These are phyloP conservation scores for Lactifluus rugatus DNA, from an alignment of 768 basidiomycete genomes.

Conservation along the genomic window DNA sequence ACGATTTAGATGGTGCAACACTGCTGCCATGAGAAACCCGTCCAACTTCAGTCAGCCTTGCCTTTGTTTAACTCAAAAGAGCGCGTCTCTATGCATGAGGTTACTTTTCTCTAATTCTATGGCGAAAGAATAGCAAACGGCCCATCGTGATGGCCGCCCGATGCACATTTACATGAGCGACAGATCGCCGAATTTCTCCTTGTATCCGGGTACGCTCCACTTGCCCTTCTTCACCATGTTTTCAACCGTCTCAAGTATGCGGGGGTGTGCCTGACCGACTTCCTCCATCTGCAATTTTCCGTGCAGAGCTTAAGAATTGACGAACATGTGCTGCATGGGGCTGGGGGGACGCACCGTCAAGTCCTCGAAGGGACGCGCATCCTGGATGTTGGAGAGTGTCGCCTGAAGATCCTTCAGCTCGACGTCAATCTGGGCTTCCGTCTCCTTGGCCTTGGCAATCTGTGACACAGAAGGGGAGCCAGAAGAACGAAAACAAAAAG, in stretches of 20 bases:
- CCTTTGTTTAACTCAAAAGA: not conserved
- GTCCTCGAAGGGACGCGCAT: slow-evolving; percentile 95
- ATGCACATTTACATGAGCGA: slow-evolving; percentile 61
- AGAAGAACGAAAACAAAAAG: not conserved
- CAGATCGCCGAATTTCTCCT: slow-evolving; percentile 95
- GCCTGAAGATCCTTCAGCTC: slow-evolving; percentile 87
- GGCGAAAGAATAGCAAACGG: not conserved
- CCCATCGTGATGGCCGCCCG: not conserved
- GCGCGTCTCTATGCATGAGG: not conserved
- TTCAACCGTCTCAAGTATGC: slow-evolving; percentile 83
- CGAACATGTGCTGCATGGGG: not conserved
- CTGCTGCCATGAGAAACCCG: not conserved
- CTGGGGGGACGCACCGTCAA: slow-evolving; percentile 60
- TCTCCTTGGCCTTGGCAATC: slow-evolving; percentile 86
- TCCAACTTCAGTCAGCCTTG: not conserved
- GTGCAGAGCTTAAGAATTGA: not conserved
- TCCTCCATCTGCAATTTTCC: slow-evolving; percentile 60
- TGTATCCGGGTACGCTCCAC: slow-evolving; percentile 95
- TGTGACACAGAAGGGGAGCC: slow-evolving; percentile 25
- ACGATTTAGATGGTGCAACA: too few species aligned
- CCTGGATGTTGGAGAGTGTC: slow-evolving; percentile 94
- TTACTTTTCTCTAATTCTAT: slow-evolving; percentile 7
- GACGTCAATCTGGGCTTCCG: slow-evolving; percentile 78
- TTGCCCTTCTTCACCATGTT: slow-evolving; percentile 96
- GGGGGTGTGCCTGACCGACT: slow-evolving; percentile 86